phyloP scores from a whole-genome alignment of 176 grass and related monocot genomes.

The Juncus effusus region DNA sequence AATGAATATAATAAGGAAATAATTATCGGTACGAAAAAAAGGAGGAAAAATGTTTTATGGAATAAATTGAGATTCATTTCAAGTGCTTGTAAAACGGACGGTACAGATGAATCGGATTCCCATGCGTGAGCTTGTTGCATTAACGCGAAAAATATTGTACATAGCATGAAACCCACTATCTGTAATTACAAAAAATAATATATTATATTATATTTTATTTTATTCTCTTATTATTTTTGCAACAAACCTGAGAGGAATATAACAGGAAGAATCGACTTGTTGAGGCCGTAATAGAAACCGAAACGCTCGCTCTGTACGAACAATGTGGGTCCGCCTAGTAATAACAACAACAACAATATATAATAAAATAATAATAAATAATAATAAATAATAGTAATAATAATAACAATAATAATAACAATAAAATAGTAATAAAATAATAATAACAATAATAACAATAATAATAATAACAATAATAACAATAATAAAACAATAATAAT shows the following conservation, averaged over 20 bases:
- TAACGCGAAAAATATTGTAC: conserved; percentile 69
- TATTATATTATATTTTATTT: background rate
- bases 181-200: conserved; percentile 37
- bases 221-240: background rate
- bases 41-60: conserved; percentile 42
- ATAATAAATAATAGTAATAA: background rate
- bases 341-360: no score
- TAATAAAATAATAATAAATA: conserved; percentile 23
- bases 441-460: no score
- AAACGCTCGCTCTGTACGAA: conserved; percentile 62
- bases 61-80: conserved; percentile 71
- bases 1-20: conserved; percentile 47
- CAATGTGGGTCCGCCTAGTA: conserved; percentile 85
- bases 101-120: conserved; percentile 75
- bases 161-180: conserved; percentile 92
- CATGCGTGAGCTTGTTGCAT: conserved; percentile 80
- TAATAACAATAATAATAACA: background rate
- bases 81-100: conserved; percentile 75
- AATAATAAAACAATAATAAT: no score
- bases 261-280: conserved; percentile 80
- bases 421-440: no score
- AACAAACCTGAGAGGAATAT: conserved; percentile 72
- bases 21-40: conserved; percentile 55
- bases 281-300: conserved; percentile 60
- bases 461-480: no score